These are phyloP conservation scores for Ophiosphaerella korrae DNA, from an alignment of 2,329 filamentous ascomycete genomes.

Conservation along the genomic window DNA sequence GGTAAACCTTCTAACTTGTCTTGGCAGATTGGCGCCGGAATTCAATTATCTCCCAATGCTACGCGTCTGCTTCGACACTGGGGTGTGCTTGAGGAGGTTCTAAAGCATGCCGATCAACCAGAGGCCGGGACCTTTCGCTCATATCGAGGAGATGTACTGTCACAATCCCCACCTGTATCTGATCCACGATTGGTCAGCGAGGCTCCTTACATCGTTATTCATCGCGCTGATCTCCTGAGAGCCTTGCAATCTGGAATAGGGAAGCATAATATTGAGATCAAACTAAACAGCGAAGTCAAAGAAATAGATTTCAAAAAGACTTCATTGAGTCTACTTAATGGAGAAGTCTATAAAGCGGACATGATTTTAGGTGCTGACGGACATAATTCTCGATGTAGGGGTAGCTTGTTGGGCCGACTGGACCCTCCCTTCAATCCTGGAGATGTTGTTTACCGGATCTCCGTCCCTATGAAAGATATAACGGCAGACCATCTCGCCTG, in stretches of 20 bases:
- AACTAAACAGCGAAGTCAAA: slow-evolving; percentile 1
- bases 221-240: slow-evolving; percentile 1
- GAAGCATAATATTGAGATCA: slow-evolving; percentile 1
- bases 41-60: not conserved
- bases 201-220: slow-evolving; percentile 1
- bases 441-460: slow-evolving; percentile 1
- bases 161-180: not conserved
- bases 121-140: not conserved
- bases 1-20: not conserved
- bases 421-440: slow-evolving; percentile 1
- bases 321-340: not conserved
- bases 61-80: slow-evolving; percentile 1
- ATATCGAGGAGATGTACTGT: not conserved
- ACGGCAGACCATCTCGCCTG: not conserved
- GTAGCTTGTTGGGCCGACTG: not conserved
- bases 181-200: slow-evolving; percentile 1
- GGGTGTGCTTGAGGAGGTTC: slow-evolving; percentile 1
- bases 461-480: slow-evolving; percentile 1
- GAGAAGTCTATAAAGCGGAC: not conserved
- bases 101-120: not conserved
- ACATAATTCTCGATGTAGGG: not conserved
- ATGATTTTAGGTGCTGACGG: slow-evolving; percentile 3
- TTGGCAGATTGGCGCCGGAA: slow-evolving; percentile 1
- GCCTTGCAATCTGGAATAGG: not conserved
- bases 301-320: slow-evolving; percentile 1